Percentiles rank a stretch among this genome's conserved stretches.
These are phyloP conservation scores for Carpinus fangiana DNA, from an alignment of 306 rosid species.

Conservation along the genomic window DNA sequence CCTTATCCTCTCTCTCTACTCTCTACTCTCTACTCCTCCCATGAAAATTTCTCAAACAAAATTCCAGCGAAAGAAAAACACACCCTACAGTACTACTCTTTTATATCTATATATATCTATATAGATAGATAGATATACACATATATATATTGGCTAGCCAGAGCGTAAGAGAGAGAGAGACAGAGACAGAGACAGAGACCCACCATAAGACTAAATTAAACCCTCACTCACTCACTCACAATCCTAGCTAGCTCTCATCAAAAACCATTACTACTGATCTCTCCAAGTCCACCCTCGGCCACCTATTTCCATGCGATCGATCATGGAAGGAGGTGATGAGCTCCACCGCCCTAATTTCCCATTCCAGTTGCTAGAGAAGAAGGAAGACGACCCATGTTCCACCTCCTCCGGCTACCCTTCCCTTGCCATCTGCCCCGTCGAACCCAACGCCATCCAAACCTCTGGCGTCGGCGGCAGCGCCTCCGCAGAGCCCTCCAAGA, in stretches of 20 bases:
- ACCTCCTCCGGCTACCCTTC: slow-evolving; percentile 50
- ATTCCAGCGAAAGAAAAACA: slow-evolving; percentile 27
- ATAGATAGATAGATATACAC: too few species aligned
- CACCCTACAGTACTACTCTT: too few species aligned
- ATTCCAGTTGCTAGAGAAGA: slow-evolving; percentile 82
- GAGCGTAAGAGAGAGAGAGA: neutral
- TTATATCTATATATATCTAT: too few species aligned
- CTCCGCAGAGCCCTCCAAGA: slow-evolving; percentile 50
- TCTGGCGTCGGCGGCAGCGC: neutral
- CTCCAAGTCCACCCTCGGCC: too few species aligned
- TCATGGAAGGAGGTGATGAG: slow-evolving; percentile 89
- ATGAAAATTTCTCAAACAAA: slow-evolving; percentile 35
- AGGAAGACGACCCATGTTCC: slow-evolving; percentile 78
- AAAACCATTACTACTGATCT: neutral
- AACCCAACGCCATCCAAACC: slow-evolving; percentile 29
- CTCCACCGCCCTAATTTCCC: slow-evolving; percentile 78
- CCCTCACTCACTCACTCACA: slow-evolving; percentile 17
- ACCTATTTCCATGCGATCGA: slow-evolving; percentile 58
- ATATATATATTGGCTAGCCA: too few species aligned
- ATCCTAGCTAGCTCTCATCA: slow-evolving; percentile 11
- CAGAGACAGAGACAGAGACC: slow-evolving; percentile 30
- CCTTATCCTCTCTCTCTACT: slow-evolving; percentile 17
- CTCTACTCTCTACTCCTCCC: slow-evolving; percentile 4
- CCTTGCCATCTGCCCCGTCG: slow-evolving; percentile 46
- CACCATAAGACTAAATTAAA: slow-evolving; percentile 39